Percentiles rank a stretch among this genome's conserved stretches.
Evolutionary conservation across 768 basidiomycete genomes (phyloP).

Genomic region (Phallus indusiatus): DNA sequence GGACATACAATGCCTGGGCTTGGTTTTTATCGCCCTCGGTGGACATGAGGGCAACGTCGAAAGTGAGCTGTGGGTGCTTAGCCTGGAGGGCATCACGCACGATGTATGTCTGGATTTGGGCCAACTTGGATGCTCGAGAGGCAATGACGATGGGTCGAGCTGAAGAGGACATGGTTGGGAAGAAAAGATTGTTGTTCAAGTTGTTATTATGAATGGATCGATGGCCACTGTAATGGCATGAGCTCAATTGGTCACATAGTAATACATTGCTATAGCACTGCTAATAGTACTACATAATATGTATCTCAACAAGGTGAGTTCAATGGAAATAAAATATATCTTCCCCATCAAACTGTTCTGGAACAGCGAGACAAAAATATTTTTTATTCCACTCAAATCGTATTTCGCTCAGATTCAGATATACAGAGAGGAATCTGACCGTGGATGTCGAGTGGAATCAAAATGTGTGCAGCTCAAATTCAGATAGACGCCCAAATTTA

Average conservation of each 20-base stretch:
- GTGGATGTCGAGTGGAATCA: neutral
- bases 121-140: slow-evolving; percentile 80
- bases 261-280: neutral
- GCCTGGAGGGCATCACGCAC: slow-evolving; percentile 57
- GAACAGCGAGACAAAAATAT: neutral
- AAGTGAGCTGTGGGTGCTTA: slow-evolving; percentile 40
- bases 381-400: neutral
- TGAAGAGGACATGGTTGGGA: neutral
- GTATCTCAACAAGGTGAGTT: neutral
- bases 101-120: slow-evolving; percentile 80
- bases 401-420: neutral
- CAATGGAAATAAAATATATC: neutral
- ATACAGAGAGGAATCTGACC: neutral
- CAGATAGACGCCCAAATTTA: neutral
- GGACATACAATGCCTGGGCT: slow-evolving; percentile 70
- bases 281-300: too few species aligned
- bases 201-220: neutral
- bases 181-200: too few species aligned
- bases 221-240: neutral
- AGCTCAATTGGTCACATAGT: neutral
- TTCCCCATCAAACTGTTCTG: neutral
- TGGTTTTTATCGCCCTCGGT: slow-evolving; percentile 86
- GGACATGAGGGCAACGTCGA: slow-evolving; percentile 53
- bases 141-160: slow-evolving; percentile 49
- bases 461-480: neutral